Evolutionary conservation across 495 filamentous ascomycete species (phyloP), one percentile per base, ranked within the genome.

Genomic region (Parathielavia hyrcaniae): DNA sequence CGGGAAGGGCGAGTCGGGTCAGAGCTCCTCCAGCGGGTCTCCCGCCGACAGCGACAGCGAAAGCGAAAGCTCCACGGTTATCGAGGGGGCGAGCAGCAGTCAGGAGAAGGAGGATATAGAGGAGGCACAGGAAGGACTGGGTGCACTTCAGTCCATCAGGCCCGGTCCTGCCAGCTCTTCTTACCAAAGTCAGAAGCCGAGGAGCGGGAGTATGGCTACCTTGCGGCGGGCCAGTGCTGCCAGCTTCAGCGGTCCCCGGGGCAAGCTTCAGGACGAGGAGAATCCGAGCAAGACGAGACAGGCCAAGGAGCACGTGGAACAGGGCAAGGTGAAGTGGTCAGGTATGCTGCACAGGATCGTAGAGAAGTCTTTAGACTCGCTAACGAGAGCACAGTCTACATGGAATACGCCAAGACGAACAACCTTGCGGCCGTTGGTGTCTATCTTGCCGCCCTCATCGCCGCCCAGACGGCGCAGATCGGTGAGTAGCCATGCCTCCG

Each of bases 281-380:
- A 87, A 83, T 41, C 73, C 77, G 12, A 67, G 81, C 59, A 96
- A 88, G 76, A 89, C 86, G 57, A 89, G 83, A 64, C 90, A 96
- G 70, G 83, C 79, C 16, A 91, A 95, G 68, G 95, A 99, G 70
- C 83, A 83, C 52, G 82, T 81, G 0, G 88, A 97, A 68, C 90
- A 97, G 69, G 95, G 95, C 47, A 96, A 97, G 68, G 95, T 99
- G 57, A 97, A 96, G 71, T 97, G 95, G 90, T 81, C 84, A 63
- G 76, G 76, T 79, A 72, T 41, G 70, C 57, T 12, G n/a, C 39
- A 35, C n/a, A n/a, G 23, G n/a, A 32, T 20, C 12, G 26, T 26
- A 4, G 9, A 34, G 5, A 14, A 48, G 40, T 36, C 26, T 16
- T 62, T 8, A n/a, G 14, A 16, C 30, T 58, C 57, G 52, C 69